Conservation (phyloP, 768 basidiomycete genomes). For the Lentinula lateritia region DNA sequence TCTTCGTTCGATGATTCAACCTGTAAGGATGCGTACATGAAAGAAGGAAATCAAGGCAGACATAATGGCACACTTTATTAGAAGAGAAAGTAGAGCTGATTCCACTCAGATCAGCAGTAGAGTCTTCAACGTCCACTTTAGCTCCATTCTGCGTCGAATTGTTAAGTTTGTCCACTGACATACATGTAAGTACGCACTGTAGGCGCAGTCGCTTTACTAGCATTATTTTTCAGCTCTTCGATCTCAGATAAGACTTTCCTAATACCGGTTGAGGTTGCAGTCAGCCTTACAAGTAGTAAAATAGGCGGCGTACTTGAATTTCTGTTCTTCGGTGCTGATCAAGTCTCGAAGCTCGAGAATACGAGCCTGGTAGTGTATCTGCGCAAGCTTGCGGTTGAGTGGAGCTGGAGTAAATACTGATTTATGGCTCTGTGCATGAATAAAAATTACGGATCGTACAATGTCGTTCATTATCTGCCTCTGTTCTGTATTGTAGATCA, state of each 20-base stretch:
- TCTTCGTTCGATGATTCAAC: neutral
- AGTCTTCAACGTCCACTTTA: neutral
- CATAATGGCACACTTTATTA: neutral
- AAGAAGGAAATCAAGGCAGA: too few species aligned
- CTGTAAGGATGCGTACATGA: neutral
- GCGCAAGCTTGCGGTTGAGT: slow-evolving; percentile 63
- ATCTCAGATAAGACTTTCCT: neutral
- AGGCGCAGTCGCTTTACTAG: neutral
- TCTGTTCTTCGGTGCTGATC: slow-evolving; percentile 67
- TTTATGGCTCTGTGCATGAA: neutral
- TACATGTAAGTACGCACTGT: neutral
- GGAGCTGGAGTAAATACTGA: slow-evolving; percentile 39
- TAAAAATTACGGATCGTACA: slow-evolving; percentile 27
- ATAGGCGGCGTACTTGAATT: slow-evolving; percentile 57
- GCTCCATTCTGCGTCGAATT: neutral
- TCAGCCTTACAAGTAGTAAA: neutral
- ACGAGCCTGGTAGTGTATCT: slow-evolving; percentile 66
- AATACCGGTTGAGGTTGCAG: neutral
- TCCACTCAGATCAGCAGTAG: neutral
- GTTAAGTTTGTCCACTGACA: neutral
- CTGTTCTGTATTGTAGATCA: slow-evolving; percentile 30
- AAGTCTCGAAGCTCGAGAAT: slow-evolving; percentile 66
- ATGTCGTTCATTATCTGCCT: slow-evolving; percentile 45
- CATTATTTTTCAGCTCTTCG: neutral
- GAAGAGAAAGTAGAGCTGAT: neutral